These are phyloP conservation scores for Cynanchum wilfordii DNA, from an alignment of 257 asterid genomes.

Conservation along the genomic window DNA sequence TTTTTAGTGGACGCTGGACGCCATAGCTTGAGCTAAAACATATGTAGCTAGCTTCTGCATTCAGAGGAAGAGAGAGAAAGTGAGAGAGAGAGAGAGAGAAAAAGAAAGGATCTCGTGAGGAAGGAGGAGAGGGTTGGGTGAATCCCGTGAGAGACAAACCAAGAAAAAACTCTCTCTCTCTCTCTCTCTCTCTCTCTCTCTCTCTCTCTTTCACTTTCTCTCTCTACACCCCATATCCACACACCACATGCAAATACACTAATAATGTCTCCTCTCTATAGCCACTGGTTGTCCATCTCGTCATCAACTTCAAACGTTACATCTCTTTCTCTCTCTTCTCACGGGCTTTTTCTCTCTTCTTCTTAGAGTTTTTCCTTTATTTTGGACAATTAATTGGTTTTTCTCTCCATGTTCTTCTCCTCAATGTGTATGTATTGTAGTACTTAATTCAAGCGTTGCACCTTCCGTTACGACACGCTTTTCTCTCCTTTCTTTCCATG, in stretches of 20 bases:
- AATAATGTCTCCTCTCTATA: conserved; percentile 1
- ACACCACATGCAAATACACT: conserved; percentile 21
- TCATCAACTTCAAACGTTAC: conserved; percentile 16
- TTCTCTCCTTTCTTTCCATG: conserved; percentile 1
- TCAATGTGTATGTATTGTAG: too few species aligned
- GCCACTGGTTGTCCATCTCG: neutral
- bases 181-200: neutral
- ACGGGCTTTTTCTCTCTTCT: conserved; percentile 10
- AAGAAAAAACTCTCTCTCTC: neutral
- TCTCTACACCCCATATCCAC: neutral
- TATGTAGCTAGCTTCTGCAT: neutral
- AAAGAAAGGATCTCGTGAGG: conserved; percentile 31
- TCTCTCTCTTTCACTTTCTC: neutral
- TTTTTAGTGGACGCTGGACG: neutral
- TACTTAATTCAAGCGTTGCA: neutral
- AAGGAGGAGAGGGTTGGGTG: conserved; percentile 11
- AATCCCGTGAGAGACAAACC: conserved; percentile 32
- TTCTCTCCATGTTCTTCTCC: too few species aligned
- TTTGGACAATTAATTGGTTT: neutral
- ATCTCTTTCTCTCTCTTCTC: conserved; percentile 14
- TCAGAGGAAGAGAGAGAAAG: neutral
- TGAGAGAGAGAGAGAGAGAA: neutral
- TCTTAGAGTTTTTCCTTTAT: conserved; percentile 1
- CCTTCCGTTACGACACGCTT: conserved; percentile 14
- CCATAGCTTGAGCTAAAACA: neutral